Base-by-base conservation (phyloP, 768 basidiomycete genomes). In the Paxillus rubicundulus region DNA sequence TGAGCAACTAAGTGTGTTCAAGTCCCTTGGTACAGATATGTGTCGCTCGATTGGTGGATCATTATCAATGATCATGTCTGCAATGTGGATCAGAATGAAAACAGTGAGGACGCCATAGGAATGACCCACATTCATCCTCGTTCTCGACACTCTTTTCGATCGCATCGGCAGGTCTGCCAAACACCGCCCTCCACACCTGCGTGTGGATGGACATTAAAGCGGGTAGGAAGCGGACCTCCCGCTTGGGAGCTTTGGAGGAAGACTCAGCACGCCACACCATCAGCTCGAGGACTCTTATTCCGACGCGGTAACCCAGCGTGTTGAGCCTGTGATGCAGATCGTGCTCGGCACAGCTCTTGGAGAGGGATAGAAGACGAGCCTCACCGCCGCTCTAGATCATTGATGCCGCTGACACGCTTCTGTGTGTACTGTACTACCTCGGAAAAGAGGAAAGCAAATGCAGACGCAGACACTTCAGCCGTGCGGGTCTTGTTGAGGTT, bases 41-140 rank as follows among this genome's bases (percentile, higher is more conserved):
- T 92, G 80, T 53, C 92, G 85, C 56, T 97, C 95, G 57, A 98
- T 78, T 18, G 87, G 82, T 10, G 97, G 95, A 65, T 95, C 90
- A 68, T 99, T 98, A 77, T 98, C 89, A 54, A 96, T 89, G 58
- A 99, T 89, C 97, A 98, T 98, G 71, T 98, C 93, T 96, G 58
- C 30, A 18, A 20, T 20, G 45, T 39, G 47, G 53, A 5, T 55
- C 33, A 53, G 52, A 41, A 24, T 42, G 52, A 4, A 21, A 21
- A 42, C 12, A 41, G 41, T 8, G 46, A 39, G 27, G 28, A 38
- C 12, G 20, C 33, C 33, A 12, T 5, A 43, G 37, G 21, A 40
- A 45, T 16, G 28, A 72, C 86, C 49, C 56, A 86, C 93, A 99
- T 77, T 99, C 97, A 66, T 98, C 96, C 17, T 90, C 86, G 53